Evolutionary conservation across 352 stramenopile species (phyloP), one percentile per base, ranked within the genome.

Genomic region (Pythium brassicae): DNA sequence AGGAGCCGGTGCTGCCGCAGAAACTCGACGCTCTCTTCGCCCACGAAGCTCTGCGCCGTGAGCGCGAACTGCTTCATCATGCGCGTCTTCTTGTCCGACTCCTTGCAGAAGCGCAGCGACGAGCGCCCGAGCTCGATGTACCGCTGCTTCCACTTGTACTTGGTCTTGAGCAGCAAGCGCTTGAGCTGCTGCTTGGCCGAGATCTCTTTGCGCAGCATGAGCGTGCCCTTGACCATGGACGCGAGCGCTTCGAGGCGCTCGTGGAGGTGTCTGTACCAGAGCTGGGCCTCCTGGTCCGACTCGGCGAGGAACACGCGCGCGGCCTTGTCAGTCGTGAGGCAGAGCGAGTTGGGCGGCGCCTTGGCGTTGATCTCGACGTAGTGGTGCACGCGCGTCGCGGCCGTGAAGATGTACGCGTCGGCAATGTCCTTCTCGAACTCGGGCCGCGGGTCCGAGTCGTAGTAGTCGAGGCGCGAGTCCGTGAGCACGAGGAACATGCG

Each of bases 381-480:
- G 45, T 76, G 57, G 48, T 85, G 58, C 9, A 83, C 66, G 27
- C 76, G 69, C 15, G 76, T 87, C 20, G 58, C 46, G 1, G 62
- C 47, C 3, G 71, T 62, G 47, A 92, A 85, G 11, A 73, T 71
- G 47, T 86, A 89, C 4, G 70, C 65, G 23, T 78, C 65, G 1
- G 66, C 54, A 44, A 92, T 89, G 26, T 71, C 65, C 26, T 75
- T 63, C 2, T 80, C 59, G 47, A 92, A 92, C 20, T 67, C 63
- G 8, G 79, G 80, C 1, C 80, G 80, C 17, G 80, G 78, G 39
- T 92, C 83, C 11, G 51, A 63, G 4, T 65, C 47, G 53, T 90
- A 92, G 55, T 85, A 89, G 57, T 89, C 83, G 53, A 90, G 76
- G 3, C 80, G 78, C n/a, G 83, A 77, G 45, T 89, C 77, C 4